Conservation (phyloP, 371 early-diverging fungal species). For the Mucor velutinosus region DNA sequence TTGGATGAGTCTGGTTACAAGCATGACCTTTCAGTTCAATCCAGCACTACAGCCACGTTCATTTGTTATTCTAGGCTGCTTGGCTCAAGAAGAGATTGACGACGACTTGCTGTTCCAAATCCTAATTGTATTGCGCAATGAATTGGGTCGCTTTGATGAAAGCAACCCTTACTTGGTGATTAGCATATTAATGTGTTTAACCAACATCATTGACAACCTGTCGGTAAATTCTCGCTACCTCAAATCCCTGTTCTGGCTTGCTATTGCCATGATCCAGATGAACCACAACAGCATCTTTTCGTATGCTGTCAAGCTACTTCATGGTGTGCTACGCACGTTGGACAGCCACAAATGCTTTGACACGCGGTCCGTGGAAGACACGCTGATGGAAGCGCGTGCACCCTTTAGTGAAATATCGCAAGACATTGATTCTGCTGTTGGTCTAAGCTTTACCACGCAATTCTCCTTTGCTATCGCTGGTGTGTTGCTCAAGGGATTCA, state of each 20-base stretch:
- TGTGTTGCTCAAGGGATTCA: constrained; percentile 66
- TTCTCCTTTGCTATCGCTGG: constrained; percentile 74
- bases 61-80: constrained; percentile 86
- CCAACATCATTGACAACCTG: constrained; percentile 78
- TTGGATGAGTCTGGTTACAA: constrained; percentile 88
- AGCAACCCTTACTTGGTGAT: constrained; percentile 71
- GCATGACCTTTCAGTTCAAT: constrained; percentile 90
- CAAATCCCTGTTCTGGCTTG: constrained; percentile 88
- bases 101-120: constrained; percentile 88
- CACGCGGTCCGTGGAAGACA: constrained; percentile 48
- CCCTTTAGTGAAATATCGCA: constrained; percentile 47
- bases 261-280: constrained; percentile 80
- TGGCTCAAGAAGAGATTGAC: constrained; percentile 83
- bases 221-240: constrained; percentile 75
- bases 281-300: constrained; percentile 75
- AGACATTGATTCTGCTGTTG: constrained; percentile 57
- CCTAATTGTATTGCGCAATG: constrained; percentile 80
- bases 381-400: constrained; percentile 60
- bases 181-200: constrained; percentile 84
- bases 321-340: constrained; percentile 70
- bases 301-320: constrained; percentile 67
- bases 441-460: constrained; percentile 67
- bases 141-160: constrained; percentile 78
- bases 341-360: constrained; percentile 65
- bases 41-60: constrained; percentile 92